phyloP scores from a whole-genome alignment of 2,329 filamentous ascomycete species.

The Venturia nashicola region DNA sequence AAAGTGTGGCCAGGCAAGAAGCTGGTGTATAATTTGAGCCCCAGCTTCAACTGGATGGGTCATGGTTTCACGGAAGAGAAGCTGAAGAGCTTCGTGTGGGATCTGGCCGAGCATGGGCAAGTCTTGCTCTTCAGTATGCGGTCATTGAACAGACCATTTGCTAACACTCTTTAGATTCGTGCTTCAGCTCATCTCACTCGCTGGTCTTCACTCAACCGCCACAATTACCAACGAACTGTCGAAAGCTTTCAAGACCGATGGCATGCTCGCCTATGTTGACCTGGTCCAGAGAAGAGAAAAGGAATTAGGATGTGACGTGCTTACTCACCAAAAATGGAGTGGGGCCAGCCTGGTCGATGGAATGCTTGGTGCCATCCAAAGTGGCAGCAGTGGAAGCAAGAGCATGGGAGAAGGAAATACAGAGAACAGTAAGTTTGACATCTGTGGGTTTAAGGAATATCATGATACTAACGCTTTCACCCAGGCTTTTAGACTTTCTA shows the following conservation, averaged over 20 bases:
- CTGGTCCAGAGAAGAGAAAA: slow-evolving; percentile 83
- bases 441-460: neutral
- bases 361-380: slow-evolving; percentile 80
- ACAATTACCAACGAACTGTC: slow-evolving; percentile 64
- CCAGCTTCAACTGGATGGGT: slow-evolving; percentile 97
- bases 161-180: slow-evolving; percentile 36
- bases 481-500: neutral
- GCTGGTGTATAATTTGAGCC: slow-evolving; percentile 90
- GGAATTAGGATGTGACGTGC: slow-evolving; percentile 79
- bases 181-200: slow-evolving; percentile 51
- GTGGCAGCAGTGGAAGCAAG: slow-evolving; percentile 75
- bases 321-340: slow-evolving; percentile 88
- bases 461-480: neutral
- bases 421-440: slow-evolving; percentile 35
- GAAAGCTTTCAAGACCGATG: slow-evolving; percentile 71
- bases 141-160: neutral
- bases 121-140: slow-evolving; percentile 21
- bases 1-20: slow-evolving; percentile 62
- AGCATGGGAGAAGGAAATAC: slow-evolving; percentile 96
- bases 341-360: slow-evolving; percentile 71
- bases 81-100: slow-evolving; percentile 90
- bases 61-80: slow-evolving; percentile 79
- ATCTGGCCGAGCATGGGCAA: slow-evolving; percentile 80
- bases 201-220: slow-evolving; percentile 51
- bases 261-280: slow-evolving; percentile 97